A percentile compares a stretch with the other conserved stretches of the same genome.
Conservation (phyloP, 768 basidiomycete species). For the Amanita thiersii region DNA sequence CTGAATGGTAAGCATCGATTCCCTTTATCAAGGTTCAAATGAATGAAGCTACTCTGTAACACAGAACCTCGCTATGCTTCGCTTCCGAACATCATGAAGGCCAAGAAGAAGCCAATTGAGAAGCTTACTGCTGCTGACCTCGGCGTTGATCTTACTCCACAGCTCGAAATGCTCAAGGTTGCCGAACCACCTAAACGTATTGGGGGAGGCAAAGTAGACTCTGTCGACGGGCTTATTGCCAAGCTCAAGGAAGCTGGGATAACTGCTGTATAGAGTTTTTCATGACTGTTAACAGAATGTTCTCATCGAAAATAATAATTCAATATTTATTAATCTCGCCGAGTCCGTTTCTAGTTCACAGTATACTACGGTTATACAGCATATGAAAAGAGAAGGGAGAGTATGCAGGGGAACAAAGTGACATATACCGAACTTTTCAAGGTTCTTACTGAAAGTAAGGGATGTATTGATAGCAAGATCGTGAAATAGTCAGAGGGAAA, state of each 20-base stretch:
- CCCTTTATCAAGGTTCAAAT: neutral
- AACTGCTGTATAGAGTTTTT: conserved; percentile 22
- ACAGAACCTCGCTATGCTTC: conserved; percentile 94
- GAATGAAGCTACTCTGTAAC: neutral
- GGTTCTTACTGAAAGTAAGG: too few species aligned
- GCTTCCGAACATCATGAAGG: conserved; percentile 97
- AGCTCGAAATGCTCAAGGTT: conserved; percentile 81
- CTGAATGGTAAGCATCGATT: conserved; percentile 52
- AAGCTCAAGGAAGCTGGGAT: conserved; percentile 87
- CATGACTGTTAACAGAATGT: conserved; percentile 12
- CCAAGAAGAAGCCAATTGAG: conserved; percentile 97
- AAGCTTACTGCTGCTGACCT: conserved; percentile 75
- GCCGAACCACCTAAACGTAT: conserved; percentile 84
- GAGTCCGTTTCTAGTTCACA: conserved; percentile 2
- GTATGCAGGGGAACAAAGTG: too few species aligned
- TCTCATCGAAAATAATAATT: conserved; percentile 13
- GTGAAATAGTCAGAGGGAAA: neutral
- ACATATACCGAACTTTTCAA: too few species aligned
- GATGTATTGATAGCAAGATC: neutral
- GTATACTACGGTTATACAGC: conserved; percentile 6
- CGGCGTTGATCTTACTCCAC: conserved; percentile 74
- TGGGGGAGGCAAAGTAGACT: conserved; percentile 88
- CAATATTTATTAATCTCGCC: neutral
- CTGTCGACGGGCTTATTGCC: conserved; percentile 81
- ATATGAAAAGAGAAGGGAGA: neutral